phyloP scores from a whole-genome alignment of 2,329 filamentous ascomycete genomes.

The Cercospora zeae-maydis region DNA sequence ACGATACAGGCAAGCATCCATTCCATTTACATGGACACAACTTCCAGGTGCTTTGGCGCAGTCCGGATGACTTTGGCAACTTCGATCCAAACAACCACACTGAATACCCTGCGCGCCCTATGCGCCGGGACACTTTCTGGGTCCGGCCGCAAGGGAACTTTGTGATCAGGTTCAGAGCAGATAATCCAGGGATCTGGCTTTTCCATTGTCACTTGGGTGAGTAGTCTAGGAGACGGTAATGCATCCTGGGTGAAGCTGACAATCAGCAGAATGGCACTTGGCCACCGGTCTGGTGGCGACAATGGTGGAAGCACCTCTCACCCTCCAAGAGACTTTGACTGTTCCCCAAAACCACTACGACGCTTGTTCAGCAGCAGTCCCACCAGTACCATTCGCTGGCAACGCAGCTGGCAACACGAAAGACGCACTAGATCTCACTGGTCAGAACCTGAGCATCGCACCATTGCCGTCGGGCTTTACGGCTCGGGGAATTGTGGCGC shows the following conservation, averaged over 20 bases:
- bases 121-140: conserved; percentile 54
- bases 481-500: conserved; percentile 65
- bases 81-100: conserved; percentile 37
- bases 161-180: conserved; percentile 53
- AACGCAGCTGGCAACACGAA: conserved; percentile 72
- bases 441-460: conserved; percentile 55
- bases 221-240: neutral
- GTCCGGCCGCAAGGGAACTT: conserved; percentile 54
- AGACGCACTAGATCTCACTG: conserved; percentile 60
- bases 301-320: conserved; percentile 50
- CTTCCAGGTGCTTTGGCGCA: conserved; percentile 58
- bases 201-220: conserved; percentile 43
- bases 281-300: conserved; percentile 51
- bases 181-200: conserved; percentile 41
- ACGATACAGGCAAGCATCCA: conserved; percentile 67
- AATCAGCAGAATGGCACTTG: conserved; percentile 48
- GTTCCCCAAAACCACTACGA: conserved; percentile 62
- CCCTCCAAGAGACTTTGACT: conserved; percentile 57
- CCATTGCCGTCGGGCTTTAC: conserved; percentile 68
- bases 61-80: conserved; percentile 34
- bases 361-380: conserved; percentile 53
- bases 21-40: conserved; percentile 74
- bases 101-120: conserved; percentile 41
- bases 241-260: conserved; percentile 4
- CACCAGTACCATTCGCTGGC: conserved; percentile 51